Evolutionary conservation across 768 basidiomycete species (phyloP).

Genomic region (Russula sp.): DNA sequence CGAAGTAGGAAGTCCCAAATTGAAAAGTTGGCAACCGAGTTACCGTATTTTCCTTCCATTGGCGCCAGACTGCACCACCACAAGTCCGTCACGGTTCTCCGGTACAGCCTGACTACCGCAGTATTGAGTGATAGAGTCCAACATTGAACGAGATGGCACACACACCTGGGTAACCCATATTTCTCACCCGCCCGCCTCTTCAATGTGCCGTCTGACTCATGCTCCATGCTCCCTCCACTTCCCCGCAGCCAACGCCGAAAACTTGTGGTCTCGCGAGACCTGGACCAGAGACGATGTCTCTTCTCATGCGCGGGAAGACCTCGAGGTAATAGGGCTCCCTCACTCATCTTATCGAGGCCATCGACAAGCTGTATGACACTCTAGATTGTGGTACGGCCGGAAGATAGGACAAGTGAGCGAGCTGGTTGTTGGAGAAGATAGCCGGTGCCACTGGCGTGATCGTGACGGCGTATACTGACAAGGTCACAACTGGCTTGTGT

Average conservation of each 20-base stretch:
- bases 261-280: conserved; percentile 57
- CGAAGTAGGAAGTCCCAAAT: neutral
- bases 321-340: conserved; percentile 47
- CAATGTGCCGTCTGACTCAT: conserved; percentile 8
- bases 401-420: conserved; percentile 56
- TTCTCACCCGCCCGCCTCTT: neutral
- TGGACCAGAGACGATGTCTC: conserved; percentile 65
- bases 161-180: conserved; percentile 8
- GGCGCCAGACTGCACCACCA: neutral
- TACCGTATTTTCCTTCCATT: no score
- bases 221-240: neutral
- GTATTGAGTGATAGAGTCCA: neutral
- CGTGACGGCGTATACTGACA: conserved; percentile 61
- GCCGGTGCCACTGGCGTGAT: conserved; percentile 57
- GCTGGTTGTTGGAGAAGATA: conserved; percentile 74
- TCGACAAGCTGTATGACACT: neutral
- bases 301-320: conserved; percentile 48
- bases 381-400: conserved; percentile 50
- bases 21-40: neutral
- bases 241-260: conserved; percentile 34
- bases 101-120: no score
- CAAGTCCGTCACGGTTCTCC: neutral
- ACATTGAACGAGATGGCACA: conserved; percentile 3
- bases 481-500: conserved; percentile 42
- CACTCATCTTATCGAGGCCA: neutral